Evolutionary conservation across 2,329 filamentous ascomycete genomes (phyloP).

Genomic region (Penicillium concentricum): DNA sequence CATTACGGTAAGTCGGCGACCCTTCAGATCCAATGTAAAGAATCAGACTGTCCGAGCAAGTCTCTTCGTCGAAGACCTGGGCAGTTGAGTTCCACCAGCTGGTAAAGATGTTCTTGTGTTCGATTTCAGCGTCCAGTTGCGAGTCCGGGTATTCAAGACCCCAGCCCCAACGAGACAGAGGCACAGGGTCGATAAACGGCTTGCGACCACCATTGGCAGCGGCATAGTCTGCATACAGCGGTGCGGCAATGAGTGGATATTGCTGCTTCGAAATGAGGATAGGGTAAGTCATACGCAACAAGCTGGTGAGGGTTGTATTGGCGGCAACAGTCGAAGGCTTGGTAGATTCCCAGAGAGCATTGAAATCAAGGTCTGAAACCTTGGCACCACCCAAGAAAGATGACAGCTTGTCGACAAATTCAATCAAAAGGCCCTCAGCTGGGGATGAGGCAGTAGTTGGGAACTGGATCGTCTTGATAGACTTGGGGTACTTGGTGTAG

Average conservation of each 20-base stretch:
- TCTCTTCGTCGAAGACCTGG: not conserved
- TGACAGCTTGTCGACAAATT: not conserved
- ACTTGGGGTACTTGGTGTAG: conserved; percentile 36
- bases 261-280: not conserved
- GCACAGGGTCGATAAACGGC: not conserved
- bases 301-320: not conserved
- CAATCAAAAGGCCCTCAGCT: not conserved
- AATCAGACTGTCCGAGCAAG: not conserved
- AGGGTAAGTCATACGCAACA: not conserved
- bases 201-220: not conserved
- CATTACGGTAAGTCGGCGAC: not conserved
- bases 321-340: not conserved
- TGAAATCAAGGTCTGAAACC: not conserved
- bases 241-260: not conserved
- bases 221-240: not conserved
- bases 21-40: not conserved
- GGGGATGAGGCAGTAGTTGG: not conserved
- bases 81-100: not conserved
- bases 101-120: not conserved
- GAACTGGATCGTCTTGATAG: not conserved
- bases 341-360: not conserved
- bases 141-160: not conserved
- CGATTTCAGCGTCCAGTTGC: not conserved
- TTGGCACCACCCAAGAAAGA: not conserved
- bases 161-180: not conserved